Base-by-base conservation (phyloP, 2,329 filamentous ascomycete species). In the Purpureocillium takamizusanense region DNA sequence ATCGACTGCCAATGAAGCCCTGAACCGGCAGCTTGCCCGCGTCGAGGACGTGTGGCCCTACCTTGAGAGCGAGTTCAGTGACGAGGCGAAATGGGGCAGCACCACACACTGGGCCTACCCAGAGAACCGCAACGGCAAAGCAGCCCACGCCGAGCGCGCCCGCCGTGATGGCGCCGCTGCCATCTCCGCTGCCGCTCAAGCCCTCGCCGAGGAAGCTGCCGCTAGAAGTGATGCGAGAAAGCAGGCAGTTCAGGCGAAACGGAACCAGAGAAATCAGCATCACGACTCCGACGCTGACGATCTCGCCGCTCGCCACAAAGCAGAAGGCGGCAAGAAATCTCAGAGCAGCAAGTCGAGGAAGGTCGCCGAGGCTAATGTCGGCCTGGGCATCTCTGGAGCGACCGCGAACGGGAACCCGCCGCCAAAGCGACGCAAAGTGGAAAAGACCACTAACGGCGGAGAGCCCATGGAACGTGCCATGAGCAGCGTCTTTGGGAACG, bases 41-140 rank as follows among this genome's bases (percentile, higher is more conserved):
- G 79, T 95, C 54, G 85, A 95, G 56, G 82, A 85, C 50, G 82
- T 94, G 25, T 94, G 85, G 72, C 83, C 87, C 15, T 81, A 89
- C 61, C 77, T 97, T 41, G 83, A 94, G 46, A 70, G 74, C 42
- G 92, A 98, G 60, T 86, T 98, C 54, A 94, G 86, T 61, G 88
- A 95, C 44, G 88, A 97, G 62, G 87, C 92, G 39, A 86, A 94
- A 61, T 82, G 88, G 66, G 92, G 94, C 37, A 97, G 88, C 62
- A 75, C 80, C 42, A 86, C 79, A 37, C 92, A 98, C 60, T 98
- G 92, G 92, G 92, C 90, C 35, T 97, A 97, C 58, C 84, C 86
- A 15, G 85, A 90, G 51, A 87, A 86, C 54, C 83, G 90, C 47
- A 74, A 78, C 27, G 67, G 67, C 27, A 74, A 73, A 51, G 67